Evolutionary conservation across 1,284 basidiomycete genomes (phyloP).

Genomic region (Phellinidium pouzarii): DNA sequence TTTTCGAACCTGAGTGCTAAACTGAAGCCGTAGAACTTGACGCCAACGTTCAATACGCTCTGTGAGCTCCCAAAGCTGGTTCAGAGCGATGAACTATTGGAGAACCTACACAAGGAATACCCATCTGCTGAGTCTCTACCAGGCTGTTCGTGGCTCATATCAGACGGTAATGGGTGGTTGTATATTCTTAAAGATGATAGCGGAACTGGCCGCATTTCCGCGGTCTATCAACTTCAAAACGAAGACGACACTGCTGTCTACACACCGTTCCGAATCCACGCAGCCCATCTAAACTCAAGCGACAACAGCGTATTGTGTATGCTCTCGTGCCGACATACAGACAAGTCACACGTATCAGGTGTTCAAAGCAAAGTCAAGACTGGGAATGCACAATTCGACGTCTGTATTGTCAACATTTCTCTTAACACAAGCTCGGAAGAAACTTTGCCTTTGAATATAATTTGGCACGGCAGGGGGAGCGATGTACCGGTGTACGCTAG

Average conservation of each 20-base stretch:
- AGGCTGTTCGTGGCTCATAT: conserved; percentile 46
- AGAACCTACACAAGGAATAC: conserved; percentile 57
- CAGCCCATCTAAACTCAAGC: conserved; percentile 28
- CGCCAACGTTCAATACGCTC: conserved; percentile 50
- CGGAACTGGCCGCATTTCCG: conserved; percentile 34
- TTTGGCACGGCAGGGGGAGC: conserved; percentile 66
- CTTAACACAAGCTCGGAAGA: conserved; percentile 28
- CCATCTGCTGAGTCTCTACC: conserved; percentile 63
- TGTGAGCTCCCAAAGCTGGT: conserved; percentile 55
- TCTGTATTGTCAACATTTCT: conserved; percentile 51
- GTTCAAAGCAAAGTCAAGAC: conserved; percentile 9
- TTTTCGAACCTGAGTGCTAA: conserved; percentile 19
- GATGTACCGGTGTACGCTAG: conserved; percentile 64
- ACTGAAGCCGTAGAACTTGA: conserved; percentile 39
- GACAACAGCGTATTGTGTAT: conserved; percentile 38
- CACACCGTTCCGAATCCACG: conserved; percentile 57
- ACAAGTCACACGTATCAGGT: background rate
- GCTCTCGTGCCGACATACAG: conserved; percentile 24
- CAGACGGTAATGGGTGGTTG: conserved; percentile 68
- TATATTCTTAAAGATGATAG: conserved; percentile 40
- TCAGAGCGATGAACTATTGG: conserved; percentile 29
- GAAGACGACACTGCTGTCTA: conserved; percentile 23
- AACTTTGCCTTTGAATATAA: conserved; percentile 36
- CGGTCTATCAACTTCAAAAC: conserved; percentile 44
- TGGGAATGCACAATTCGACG: conserved; percentile 41